Base-by-base conservation (phyloP, 2,329 filamentous ascomycete genomes). In the Colletotrichum sp. region DNA sequence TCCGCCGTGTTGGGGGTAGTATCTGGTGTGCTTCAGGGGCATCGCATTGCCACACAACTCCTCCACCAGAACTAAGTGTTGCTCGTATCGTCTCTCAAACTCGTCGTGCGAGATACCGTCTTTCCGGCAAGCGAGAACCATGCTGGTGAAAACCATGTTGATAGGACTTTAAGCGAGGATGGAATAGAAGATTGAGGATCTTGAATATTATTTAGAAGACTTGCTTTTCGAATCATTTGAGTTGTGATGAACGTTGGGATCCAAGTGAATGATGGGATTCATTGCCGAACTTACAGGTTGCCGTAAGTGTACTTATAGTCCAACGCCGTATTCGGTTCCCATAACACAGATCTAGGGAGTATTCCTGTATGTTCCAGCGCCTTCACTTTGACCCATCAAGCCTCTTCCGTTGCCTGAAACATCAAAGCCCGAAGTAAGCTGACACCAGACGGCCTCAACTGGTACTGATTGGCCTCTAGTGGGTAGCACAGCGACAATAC, bases 51-150 rank as follows among this genome's bases (percentile, higher is more conserved):
- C 67, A 36, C 39, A 57, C 19, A 75, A 8, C 4, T 62, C 34
- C 30, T 62, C 44, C 12, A 75, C 44, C 72, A 75, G 63, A 22
- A 13, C 22, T 22, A 75, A 55, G 34, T 75, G 72, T 30, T 65
- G 72, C 49, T 75, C 72, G 39, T 75, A 75, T 29, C 72, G 67
- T n/a, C 13, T 44, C 49, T 75, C 71, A 29, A 75, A 75, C 30
- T 75, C 67, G 2, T 66, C 67, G 61, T 75, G 72, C 7, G 72
- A 52, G 57, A 75, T 59, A 32, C 67, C 61, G 11, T 36, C 57
- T 36, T 65, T 71, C 30, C 72, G 49, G 11, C 59, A 34, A 4
- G 72, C 72, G 19, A 75, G 52, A n/a, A 75, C 49, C 67, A 75
- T 71, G 29, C 49, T 44, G 30, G 55, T 75, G 61, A 59, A 71